A percentile compares a stretch with the other conserved stretches of the same genome.
Conservation (phyloP, 768 basidiomycete species). For the Imleria badia region DNA sequence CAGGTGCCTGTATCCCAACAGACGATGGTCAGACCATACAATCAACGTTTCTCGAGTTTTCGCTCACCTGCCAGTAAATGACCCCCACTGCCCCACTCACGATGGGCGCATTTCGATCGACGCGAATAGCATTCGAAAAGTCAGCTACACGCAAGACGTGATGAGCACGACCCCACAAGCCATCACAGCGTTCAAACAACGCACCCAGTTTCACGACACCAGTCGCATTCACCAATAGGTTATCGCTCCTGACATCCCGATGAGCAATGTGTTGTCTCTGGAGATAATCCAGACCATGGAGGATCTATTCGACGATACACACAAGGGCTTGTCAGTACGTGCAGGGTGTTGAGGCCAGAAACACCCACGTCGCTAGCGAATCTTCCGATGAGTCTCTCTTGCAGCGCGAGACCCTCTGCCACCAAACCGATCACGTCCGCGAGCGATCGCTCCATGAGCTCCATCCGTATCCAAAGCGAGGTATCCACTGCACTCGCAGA, state of each 20-base stretch:
- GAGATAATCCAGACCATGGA: slow-evolving; percentile 66
- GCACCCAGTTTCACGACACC: slow-evolving; percentile 76
- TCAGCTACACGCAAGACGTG: slow-evolving; percentile 49
- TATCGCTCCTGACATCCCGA: slow-evolving; percentile 83
- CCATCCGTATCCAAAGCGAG: slow-evolving; percentile 85
- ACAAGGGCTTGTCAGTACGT: not conserved
- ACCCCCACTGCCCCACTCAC: slow-evolving; percentile 66
- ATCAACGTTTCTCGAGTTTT: not conserved
- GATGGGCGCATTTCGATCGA: slow-evolving; percentile 50
- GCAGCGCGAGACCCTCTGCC: slow-evolving; percentile 58
- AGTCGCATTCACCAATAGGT: slow-evolving; percentile 65
- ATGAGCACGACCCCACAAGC: not conserved
- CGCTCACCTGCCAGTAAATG: slow-evolving; percentile 72
- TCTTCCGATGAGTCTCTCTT: slow-evolving; percentile 68
- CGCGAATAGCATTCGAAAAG: slow-evolving; percentile 73
- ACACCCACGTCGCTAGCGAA: slow-evolving; percentile 74
- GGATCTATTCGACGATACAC: slow-evolving; percentile 42
- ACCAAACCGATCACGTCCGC: slow-evolving; percentile 75
- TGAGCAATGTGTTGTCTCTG: slow-evolving; percentile 70
- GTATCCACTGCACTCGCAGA: slow-evolving; percentile 39
- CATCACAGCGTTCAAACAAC: slow-evolving; percentile 21
- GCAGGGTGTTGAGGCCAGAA: no score
- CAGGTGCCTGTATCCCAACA: slow-evolving; percentile 53
- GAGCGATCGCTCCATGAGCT: slow-evolving; percentile 84
- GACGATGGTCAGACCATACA: not conserved